phyloP scores from a whole-genome alignment of 1,284 basidiomycete genomes.

The Entoloma clypeatum region DNA sequence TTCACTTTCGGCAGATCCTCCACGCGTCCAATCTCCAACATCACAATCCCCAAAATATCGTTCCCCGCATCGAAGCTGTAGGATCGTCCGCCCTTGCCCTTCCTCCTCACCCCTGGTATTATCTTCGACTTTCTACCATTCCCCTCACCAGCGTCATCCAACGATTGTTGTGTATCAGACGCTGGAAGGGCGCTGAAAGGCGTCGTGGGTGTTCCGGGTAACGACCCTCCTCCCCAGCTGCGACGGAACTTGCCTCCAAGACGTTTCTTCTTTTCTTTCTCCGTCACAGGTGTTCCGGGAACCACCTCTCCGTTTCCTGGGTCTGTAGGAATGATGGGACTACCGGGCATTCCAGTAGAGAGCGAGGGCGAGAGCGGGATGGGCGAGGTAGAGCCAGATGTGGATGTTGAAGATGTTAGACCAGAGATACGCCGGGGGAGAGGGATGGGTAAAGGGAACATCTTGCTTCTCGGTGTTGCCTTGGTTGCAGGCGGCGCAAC shows the following conservation, averaged over 20 bases:
- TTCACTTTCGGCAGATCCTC: slow-evolving; percentile 81
- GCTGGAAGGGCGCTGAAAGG: slow-evolving; percentile 1
- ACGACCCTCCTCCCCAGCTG: slow-evolving; percentile 10
- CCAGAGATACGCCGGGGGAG: slow-evolving; percentile 16
- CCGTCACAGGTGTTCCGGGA: slow-evolving; percentile 11
- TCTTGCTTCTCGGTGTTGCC: slow-evolving; percentile 8
- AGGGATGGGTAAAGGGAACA: slow-evolving; percentile 13
- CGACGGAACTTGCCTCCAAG: slow-evolving; percentile 4
- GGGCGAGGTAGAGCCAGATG: slow-evolving; percentile 10
- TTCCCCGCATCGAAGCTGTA: slow-evolving; percentile 67
- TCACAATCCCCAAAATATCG: slow-evolving; percentile 92
- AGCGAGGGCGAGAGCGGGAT: slow-evolving; percentile 6
- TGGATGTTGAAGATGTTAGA: slow-evolving; percentile 8
- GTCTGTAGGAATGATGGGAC: too few species aligned
- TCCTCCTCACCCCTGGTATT: not conserved
- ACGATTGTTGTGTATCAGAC: not conserved
- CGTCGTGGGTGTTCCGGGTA: slow-evolving; percentile 2
- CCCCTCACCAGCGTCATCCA: too few species aligned
- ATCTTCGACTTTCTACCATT: not conserved
- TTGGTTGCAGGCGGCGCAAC: slow-evolving; percentile 17
- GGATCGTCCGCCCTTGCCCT: slow-evolving; percentile 5
- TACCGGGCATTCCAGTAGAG: slow-evolving; percentile 5
- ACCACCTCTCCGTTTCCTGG: slow-evolving; percentile 9
- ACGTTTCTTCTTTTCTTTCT: not conserved
- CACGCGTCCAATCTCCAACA: slow-evolving; percentile 73